These are phyloP conservation scores for Diplocarpon mali DNA, from an alignment of 2,329 filamentous ascomycete genomes.

Conservation along the genomic window DNA sequence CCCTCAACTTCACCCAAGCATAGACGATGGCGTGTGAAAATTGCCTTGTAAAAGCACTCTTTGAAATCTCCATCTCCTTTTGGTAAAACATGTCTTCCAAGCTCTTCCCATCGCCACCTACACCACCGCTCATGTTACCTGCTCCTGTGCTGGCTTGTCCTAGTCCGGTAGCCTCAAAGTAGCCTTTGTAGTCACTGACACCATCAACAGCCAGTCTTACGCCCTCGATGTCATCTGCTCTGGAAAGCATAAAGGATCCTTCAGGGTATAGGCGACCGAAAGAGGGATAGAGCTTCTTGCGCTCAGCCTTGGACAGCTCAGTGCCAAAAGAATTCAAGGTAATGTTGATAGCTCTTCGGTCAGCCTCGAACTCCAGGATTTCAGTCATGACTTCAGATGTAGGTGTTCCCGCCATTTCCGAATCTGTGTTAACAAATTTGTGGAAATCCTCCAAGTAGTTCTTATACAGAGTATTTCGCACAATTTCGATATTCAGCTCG, in stretches of 20 bases:
- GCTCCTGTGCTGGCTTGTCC: slow-evolving; percentile 62
- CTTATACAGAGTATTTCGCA: slow-evolving; percentile 97
- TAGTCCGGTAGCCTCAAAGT: slow-evolving; percentile 84
- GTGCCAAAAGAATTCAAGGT: slow-evolving; percentile 98
- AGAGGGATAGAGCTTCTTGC: slow-evolving; percentile 89
- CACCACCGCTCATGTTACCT: slow-evolving; percentile 75
- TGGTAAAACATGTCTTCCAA: slow-evolving; percentile 97
- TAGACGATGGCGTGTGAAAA: slow-evolving; percentile 95
- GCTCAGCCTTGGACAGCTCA: slow-evolving; percentile 83
- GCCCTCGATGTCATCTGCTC: slow-evolving; percentile 89
- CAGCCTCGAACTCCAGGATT: slow-evolving; percentile 92
- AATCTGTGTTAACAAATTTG: slow-evolving; percentile 80
- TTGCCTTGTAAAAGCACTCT: slow-evolving; percentile 87
- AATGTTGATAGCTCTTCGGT: slow-evolving; percentile 95
- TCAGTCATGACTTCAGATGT: slow-evolving; percentile 93
- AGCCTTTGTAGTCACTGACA: slow-evolving; percentile 84
- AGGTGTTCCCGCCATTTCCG: slow-evolving; percentile 77
- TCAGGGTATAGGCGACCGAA: slow-evolving; percentile 91
- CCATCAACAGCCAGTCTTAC: slow-evolving; percentile 90
- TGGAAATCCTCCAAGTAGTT: slow-evolving; percentile 99
- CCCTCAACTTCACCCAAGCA: slow-evolving; percentile 92
- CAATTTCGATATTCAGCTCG: slow-evolving; percentile 98
- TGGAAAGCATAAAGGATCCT: slow-evolving; percentile 86
- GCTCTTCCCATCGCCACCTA: slow-evolving; percentile 73
- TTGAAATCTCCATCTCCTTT: slow-evolving; percentile 98